A percentile compares a stretch with the other conserved stretches of the same genome.
These are phyloP conservation scores for Echium plantagineum DNA, from an alignment of 257 asterid genomes.

Conservation along the genomic window DNA sequence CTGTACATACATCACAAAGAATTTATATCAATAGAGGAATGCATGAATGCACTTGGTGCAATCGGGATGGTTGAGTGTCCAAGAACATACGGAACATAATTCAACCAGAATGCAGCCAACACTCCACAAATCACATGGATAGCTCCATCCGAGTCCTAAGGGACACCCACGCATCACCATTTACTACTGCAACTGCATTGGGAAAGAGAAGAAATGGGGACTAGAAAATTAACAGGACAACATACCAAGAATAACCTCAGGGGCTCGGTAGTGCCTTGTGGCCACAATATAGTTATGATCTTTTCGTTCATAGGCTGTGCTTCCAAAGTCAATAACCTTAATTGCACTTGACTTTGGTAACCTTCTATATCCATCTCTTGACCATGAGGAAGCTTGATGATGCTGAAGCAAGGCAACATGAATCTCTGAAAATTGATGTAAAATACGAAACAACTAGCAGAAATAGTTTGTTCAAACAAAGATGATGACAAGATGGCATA, in stretches of 20 bases:
- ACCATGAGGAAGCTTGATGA: slow-evolving; percentile 33
- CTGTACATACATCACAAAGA: slow-evolving; percentile 12
- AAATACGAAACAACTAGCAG: slow-evolving; percentile 4
- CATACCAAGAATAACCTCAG: slow-evolving; percentile 34
- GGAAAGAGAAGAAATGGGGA: too few species aligned
- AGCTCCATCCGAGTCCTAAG: slow-evolving; percentile 45
- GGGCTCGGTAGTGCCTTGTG: slow-evolving; percentile 45
- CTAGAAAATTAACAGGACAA: slow-evolving; percentile 6
- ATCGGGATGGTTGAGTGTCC: too few species aligned
- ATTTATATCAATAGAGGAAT: not conserved
- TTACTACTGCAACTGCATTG: too few species aligned
- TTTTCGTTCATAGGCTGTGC: slow-evolving; percentile 37
- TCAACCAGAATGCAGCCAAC: slow-evolving; percentile 46
- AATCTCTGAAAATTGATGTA: not conserved
- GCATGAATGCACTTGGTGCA: too few species aligned
- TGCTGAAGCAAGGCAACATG: not conserved
- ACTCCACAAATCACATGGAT: slow-evolving; percentile 47
- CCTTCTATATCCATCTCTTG: slow-evolving; percentile 33
- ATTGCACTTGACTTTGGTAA: slow-evolving; percentile 42
- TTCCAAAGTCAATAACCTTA: slow-evolving; percentile 46
- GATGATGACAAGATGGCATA: slow-evolving; percentile 7
- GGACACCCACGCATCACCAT: too few species aligned
- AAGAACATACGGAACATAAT: slow-evolving; percentile 33
- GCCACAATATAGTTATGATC: slow-evolving; percentile 44
- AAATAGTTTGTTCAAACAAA: not conserved